Evolutionary conservation across 306 rosid genomes (phyloP).

Genomic region (Quercus aquifolioides): DNA sequence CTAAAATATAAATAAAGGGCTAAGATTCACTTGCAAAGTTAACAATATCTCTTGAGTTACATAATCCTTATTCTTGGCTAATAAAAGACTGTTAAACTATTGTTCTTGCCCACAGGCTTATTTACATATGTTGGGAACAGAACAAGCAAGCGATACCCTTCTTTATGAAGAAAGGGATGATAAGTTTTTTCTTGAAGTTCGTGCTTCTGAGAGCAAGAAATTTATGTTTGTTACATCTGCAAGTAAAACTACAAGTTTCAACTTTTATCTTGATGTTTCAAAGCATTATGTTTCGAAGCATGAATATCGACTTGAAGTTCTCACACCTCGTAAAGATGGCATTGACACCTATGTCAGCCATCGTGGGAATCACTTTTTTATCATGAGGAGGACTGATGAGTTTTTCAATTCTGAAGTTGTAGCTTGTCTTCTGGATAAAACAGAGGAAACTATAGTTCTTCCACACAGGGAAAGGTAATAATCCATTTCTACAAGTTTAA

Average conservation of each 20-base stretch:
- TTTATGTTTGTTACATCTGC: slow-evolving; percentile 80
- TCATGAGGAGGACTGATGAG: slow-evolving; percentile 64
- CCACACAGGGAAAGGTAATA: slow-evolving; percentile 85
- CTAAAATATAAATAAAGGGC: no score
- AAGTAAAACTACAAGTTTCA: slow-evolving; percentile 84
- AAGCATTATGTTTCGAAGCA: no score
- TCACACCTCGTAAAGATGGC: slow-evolving; percentile 77
- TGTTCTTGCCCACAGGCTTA: slow-evolving; percentile 54
- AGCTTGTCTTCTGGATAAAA: no score
- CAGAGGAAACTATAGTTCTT: slow-evolving; percentile 58
- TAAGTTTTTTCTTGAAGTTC: slow-evolving; percentile 67
- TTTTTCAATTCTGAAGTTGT: slow-evolving; percentile 83
- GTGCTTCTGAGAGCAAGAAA: slow-evolving; percentile 76
- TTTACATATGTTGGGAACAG: slow-evolving; percentile 74
- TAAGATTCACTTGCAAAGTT: no score
- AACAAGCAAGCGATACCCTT: slow-evolving; percentile 64
- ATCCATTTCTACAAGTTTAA: background rate
- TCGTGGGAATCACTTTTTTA: slow-evolving; percentile 82
- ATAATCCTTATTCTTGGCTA: background rate
- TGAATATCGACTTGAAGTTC: slow-evolving; percentile 64
- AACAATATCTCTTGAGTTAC: background rate
- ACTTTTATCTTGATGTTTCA: slow-evolving; percentile 78
- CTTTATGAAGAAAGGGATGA: slow-evolving; percentile 83
- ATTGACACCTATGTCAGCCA: slow-evolving; percentile 74
- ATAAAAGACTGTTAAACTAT: background rate